Percentiles rank a stretch among this genome's conserved stretches.
These are phyloP conservation scores for Azolla pinnata DNA, from an alignment of 75 land plant species.

Conservation along the genomic window DNA sequence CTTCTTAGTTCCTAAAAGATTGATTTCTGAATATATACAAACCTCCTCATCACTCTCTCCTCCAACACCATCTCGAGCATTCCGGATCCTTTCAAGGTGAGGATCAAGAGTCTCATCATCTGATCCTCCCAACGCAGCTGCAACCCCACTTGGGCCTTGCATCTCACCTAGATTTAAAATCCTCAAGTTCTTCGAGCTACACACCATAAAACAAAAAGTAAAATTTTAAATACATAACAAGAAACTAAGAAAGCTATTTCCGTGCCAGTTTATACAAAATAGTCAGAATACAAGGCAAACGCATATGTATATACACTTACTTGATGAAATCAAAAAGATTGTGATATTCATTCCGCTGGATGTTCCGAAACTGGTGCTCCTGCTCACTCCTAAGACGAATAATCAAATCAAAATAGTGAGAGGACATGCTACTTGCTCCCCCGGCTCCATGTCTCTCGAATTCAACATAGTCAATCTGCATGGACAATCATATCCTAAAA, in stretches of 20 bases:
- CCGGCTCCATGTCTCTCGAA: conserved; percentile 89
- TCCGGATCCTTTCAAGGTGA: conserved; percentile 61
- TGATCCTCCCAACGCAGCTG: conserved; percentile 48
- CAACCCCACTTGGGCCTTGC: conserved; percentile 51
- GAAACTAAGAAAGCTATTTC: conserved; percentile 1
- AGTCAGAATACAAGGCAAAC: no score
- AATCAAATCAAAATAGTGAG: conserved; percentile 75
- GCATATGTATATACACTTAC: conserved; percentile 27
- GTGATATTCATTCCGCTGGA: conserved; percentile 81
- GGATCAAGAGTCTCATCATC: conserved; percentile 81
- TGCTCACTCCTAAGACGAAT: conserved; percentile 70
- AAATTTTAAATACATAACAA: background rate
- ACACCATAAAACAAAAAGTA: conserved; percentile 7
- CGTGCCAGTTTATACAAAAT: no score
- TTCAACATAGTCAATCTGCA: conserved; percentile 81
- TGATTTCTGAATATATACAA: conserved; percentile 5
- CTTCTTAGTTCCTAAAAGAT: no score
- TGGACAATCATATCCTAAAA: background rate
- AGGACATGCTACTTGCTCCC: conserved; percentile 56
- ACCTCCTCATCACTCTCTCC: conserved; percentile 92
- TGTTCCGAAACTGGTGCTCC: conserved; percentile 79
- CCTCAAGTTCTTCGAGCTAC: conserved; percentile 69
- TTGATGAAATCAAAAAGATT: conserved; percentile 73
- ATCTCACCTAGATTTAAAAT: conserved; percentile 50
- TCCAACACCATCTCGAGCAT: conserved; percentile 34